Evolutionary conservation across 106 monocot genomes (phyloP).

Genomic region (Acorus gramineus): DNA sequence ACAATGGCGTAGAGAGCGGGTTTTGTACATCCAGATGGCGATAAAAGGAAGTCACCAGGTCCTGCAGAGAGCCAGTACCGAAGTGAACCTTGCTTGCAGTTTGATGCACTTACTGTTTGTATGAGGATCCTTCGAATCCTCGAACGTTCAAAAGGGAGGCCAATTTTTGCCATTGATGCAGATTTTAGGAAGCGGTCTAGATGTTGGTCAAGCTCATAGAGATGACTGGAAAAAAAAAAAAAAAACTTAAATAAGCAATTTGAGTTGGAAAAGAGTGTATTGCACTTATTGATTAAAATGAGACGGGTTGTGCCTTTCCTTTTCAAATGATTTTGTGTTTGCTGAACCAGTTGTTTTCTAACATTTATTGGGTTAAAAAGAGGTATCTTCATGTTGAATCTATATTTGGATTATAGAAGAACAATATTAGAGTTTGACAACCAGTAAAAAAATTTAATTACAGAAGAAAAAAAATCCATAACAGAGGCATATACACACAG

Average conservation of each 20-base stretch:
- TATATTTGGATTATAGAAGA: no score
- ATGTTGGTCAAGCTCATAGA: slow-evolving; percentile 91
- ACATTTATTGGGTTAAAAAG: no score
- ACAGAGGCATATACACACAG: no score
- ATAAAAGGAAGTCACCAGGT: slow-evolving; percentile 73
- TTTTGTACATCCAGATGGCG: slow-evolving; percentile 52
- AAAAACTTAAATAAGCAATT: not conserved
- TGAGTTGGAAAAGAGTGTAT: not conserved
- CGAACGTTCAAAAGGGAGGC: slow-evolving; percentile 51
- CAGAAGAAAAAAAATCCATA: no score
- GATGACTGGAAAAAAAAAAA: slow-evolving; percentile 33
- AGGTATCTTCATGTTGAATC: no score
- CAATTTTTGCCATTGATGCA: slow-evolving; percentile 78
- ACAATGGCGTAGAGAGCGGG: slow-evolving; percentile 68
- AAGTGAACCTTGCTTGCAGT: slow-evolving; percentile 58
- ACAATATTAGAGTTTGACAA: no score
- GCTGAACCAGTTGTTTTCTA: no score
- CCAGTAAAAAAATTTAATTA: no score
- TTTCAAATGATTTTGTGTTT: no score
- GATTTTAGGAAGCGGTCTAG: slow-evolving; percentile 71
- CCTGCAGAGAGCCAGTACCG: slow-evolving; percentile 92
- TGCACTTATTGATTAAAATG: not conserved
- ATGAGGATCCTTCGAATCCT: slow-evolving; percentile 53
- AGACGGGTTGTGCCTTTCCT: no score
- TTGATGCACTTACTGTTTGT: slow-evolving; percentile 63